Base-by-base conservation (phyloP, 2,329 filamentous ascomycete species). In the Arthrobotrys sphaeroides region DNA sequence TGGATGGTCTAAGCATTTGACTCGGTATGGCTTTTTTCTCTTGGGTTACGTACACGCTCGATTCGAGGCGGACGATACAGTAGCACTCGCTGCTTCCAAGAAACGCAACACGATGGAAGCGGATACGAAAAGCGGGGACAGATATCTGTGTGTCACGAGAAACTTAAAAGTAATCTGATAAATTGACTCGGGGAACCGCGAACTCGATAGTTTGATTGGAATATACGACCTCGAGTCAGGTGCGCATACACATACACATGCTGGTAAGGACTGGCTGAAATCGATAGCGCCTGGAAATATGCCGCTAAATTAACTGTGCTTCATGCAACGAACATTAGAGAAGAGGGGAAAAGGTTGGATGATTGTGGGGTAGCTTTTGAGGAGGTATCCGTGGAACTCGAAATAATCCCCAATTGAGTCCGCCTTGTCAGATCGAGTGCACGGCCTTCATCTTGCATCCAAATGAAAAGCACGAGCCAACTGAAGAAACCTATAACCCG, bases 361-460 rank as follows among this genome's bases (percentile, higher is more conserved):
- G 20, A 47, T n/a, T 55, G 51, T 55, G 51, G 51, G 51, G 51
- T 53, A 31, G n/a, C n/a, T n/a, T n/a, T n/a, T n/a, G n/a, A n/a
- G n/a, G n/a, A n/a, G n/a, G n/a, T n/a, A n/a, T n/a, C n/a, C n/a
- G n/a, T n/a, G n/a, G n/a, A n/a, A n/a, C n/a, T n/a, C n/a, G n/a
- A n/a, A n/a, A n/a, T n/a, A n/a, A n/a, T n/a, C n/a, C n/a, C n/a
- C n/a, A n/a, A n/a, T n/a, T n/a, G n/a, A n/a, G n/a, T n/a, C n/a
- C n/a, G n/a, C n/a, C n/a, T n/a, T n/a, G n/a, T n/a, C n/a, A n/a
- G n/a, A n/a, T n/a, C n/a, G n/a, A 55, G 18, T 9, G n/a, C 31
- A 18, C 31, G 51, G 28, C n/a, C n/a, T n/a, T n/a, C 31, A 38
- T 9, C 31, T 6, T 31, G 51, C 51, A 55, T 55, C 3, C 9